phyloP scores from a whole-genome alignment of 2,329 filamentous ascomycete species.

The Curvularia hawaiiensis region DNA sequence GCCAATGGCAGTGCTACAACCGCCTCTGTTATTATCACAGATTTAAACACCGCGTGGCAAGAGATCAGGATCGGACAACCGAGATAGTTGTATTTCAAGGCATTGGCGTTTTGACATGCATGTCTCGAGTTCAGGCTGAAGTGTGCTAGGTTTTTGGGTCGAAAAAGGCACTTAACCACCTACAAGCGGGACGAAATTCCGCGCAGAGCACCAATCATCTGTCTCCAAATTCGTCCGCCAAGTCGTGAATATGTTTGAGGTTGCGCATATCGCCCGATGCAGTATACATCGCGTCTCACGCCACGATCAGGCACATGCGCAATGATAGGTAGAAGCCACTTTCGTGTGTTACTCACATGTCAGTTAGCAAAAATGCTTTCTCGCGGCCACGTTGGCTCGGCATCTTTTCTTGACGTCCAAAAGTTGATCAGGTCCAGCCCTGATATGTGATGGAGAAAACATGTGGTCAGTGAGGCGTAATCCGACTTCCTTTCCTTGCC shows the following conservation, averaged over 20 bases:
- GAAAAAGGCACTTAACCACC: conserved; percentile 2
- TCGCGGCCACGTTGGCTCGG: background rate
- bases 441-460: background rate
- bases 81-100: background rate
- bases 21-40: conserved; percentile 1
- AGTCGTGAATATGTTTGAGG: background rate
- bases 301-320: background rate
- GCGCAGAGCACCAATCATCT: conserved; percentile 1
- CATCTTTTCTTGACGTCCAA: background rate
- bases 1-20: background rate
- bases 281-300: background rate
- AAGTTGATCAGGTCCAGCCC: background rate
- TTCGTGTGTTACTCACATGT: background rate
- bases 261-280: background rate
- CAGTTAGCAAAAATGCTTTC: background rate
- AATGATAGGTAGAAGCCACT: background rate
- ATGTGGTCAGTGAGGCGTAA: background rate
- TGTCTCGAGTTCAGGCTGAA: conserved; percentile 25
- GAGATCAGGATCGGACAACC: background rate
- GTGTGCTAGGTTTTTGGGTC: conserved; percentile 1
- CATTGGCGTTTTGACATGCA: conserved; percentile 7
- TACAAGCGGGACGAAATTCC: background rate
- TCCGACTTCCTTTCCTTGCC: conserved; percentile 4
- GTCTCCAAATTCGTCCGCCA: background rate
- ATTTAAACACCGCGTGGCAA: conserved; percentile 4